Evolutionary conservation across 768 basidiomycete species (phyloP), one percentile per base, ranked within the genome.

Genomic region (Pilatotrama ljubarskyi): DNA sequence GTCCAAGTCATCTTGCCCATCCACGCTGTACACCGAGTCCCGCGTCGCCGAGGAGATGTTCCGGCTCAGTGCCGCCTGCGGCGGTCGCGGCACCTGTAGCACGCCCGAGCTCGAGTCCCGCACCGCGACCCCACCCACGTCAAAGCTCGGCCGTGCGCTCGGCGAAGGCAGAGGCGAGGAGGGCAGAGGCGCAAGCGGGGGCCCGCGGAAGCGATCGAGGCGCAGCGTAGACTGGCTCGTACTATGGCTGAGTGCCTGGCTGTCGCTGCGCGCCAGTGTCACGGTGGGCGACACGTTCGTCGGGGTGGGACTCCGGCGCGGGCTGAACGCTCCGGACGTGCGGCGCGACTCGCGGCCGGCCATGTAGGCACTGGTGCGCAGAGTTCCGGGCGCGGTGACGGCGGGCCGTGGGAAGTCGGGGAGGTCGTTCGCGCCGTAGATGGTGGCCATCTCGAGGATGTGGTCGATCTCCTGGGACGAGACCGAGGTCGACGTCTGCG

Each of bases 371-470:
- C 63, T 64, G 17, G 32, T 40, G 44, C 63, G 62, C 5, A 61
- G 43, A 36, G 63, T 63, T 9, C 56, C 65, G 22, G 59, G 57
- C n/a, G 55, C 59, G 36, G 58, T 48, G 25, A 56, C 35, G 7
- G 42, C 51, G n/a, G 57, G 55, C 44, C 37, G 59, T 26, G 53
- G 59, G 38, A 57, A 29, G 29, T 63, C 61, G 13, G 54, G 56
- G 15, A 53, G 49, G 50, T 61, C 55, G 32, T 26, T 18, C 25
- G 18, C 48, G 24, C 61, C 54, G 61, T 78, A 78, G 14, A 77
- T 66, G 18, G 76, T 76, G 1, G 82, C 81, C 73, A 81, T 78
- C 65, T 84, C 80, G 36, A 86, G 73, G 69, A 84, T 83, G 24
- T 79, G 75, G 66, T 83, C 81, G 51, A 84, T 80, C 62, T 84